phyloP scores from a whole-genome alignment of 352 stramenopile species.

The Globisporangium spinosum region DNA sequence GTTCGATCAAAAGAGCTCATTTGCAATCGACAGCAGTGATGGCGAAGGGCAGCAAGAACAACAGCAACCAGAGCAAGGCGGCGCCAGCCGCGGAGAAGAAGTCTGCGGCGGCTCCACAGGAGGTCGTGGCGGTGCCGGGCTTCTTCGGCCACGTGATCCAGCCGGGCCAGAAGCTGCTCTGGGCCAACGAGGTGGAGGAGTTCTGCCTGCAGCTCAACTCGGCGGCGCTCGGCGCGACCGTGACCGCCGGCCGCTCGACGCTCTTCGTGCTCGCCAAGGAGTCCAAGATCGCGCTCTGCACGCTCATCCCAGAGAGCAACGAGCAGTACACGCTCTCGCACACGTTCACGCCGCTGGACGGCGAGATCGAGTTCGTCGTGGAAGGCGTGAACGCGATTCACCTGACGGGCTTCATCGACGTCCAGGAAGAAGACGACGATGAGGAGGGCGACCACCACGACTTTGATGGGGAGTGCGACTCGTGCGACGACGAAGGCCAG shows the following conservation, averaged over 20 bases:
- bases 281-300: constrained; percentile 70
- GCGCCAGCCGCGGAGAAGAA: constrained; percentile 10
- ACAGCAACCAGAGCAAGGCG: constrained; percentile 7
- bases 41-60: constrained; percentile 11
- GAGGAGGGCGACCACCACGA: constrained; percentile 45
- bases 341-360: constrained; percentile 74
- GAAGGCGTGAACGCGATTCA: constrained; percentile 78
- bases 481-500: constrained; percentile 32
- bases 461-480: constrained; percentile 23
- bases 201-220: constrained; percentile 77
- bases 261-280: constrained; percentile 69
- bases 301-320: constrained; percentile 49
- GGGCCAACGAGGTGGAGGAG: constrained; percentile 70
- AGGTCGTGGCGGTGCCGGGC: constrained; percentile 57
- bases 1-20: neutral
- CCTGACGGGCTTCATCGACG: constrained; percentile 77
- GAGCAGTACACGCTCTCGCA: constrained; percentile 80
- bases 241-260: constrained; percentile 58
- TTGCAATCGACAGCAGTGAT: constrained; percentile 5
- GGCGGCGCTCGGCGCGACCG: constrained; percentile 58
- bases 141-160: constrained; percentile 78
- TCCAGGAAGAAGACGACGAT: constrained; percentile 71
- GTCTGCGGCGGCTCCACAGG: constrained; percentile 10
- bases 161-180: constrained; percentile 62
- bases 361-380: constrained; percentile 61